A percentile compares a stretch with the other conserved stretches of the same genome.
These are phyloP conservation scores for Coprinopsis cinerea DNA, from an alignment of 768 basidiomycete genomes.

Conservation along the genomic window DNA sequence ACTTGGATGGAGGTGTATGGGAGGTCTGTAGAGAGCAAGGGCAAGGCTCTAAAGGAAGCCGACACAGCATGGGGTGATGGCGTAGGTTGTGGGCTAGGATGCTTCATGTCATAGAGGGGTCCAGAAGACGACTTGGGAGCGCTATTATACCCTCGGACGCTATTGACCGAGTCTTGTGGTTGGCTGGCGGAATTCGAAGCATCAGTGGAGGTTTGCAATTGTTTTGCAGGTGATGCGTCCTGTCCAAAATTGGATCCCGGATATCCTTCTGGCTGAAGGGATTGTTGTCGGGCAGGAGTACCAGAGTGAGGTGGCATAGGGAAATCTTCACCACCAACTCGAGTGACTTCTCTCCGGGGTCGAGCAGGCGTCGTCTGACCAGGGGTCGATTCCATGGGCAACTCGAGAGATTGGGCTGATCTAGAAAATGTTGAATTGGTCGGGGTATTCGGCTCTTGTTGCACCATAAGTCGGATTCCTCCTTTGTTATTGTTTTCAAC, in stretches of 20 bases:
- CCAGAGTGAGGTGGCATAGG: slow-evolving; percentile 39
- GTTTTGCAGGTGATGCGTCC: slow-evolving; percentile 10
- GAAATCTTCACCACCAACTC: slow-evolving; percentile 45
- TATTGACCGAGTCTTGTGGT: slow-evolving; percentile 11
- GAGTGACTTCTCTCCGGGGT: slow-evolving; percentile 26
- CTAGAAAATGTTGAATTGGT: slow-evolving; percentile 5
- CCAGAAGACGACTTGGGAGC: slow-evolving; percentile 2
- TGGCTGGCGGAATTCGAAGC: slow-evolving; percentile 8
- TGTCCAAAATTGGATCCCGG: slow-evolving; percentile 1
- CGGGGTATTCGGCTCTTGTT: slow-evolving; percentile 5
- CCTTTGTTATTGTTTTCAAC: slow-evolving; percentile 17
- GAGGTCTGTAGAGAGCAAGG: slow-evolving; percentile 66
- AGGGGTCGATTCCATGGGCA: slow-evolving; percentile 12
- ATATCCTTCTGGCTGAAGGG: slow-evolving; percentile 2
- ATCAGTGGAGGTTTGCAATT: slow-evolving; percentile 10
- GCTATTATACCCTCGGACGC: slow-evolving; percentile 14
- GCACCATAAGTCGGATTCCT: slow-evolving; percentile 4
- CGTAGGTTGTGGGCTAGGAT: slow-evolving; percentile 7
- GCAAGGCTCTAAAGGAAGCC: slow-evolving; percentile 65
- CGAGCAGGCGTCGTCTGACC: slow-evolving; percentile 16
- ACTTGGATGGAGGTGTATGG: slow-evolving; percentile 66
- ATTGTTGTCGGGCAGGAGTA: slow-evolving; percentile 16
- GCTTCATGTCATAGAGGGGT: slow-evolving; percentile 13
- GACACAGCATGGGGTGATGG: slow-evolving; percentile 22
- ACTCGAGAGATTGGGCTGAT: slow-evolving; percentile 3